These are phyloP conservation scores for Pichia sp. DNA, from an alignment of 1,139 yeast genomes.

Conservation along the genomic window DNA sequence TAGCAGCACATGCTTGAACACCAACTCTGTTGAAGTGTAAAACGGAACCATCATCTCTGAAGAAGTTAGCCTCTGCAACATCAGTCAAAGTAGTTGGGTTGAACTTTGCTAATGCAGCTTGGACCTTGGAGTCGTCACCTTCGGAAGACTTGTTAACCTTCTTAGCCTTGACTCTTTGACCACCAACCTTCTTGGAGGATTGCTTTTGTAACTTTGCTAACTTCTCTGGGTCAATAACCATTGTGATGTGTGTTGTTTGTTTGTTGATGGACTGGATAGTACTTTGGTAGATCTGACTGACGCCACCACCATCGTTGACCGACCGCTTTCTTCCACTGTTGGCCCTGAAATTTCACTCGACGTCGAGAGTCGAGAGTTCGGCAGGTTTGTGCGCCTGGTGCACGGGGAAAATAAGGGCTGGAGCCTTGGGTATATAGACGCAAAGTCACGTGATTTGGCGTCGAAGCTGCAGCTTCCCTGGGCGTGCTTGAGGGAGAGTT, in stretches of 20 bases:
- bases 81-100: slow-evolving; percentile 85
- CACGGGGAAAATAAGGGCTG: no score
- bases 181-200: slow-evolving; percentile 75
- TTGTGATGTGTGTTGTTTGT: slow-evolving; percentile 22
- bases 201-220: slow-evolving; percentile 77
- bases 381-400: no score
- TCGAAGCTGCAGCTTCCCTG: no score
- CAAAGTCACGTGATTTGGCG: no score
- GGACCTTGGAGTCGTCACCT: slow-evolving; percentile 86
- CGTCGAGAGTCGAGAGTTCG: no score
- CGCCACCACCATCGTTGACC: no score
- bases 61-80: slow-evolving; percentile 96
- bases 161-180: slow-evolving; percentile 81
- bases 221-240: slow-evolving; percentile 87
- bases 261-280: no score
- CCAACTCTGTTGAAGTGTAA: slow-evolving; percentile 93
- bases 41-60: slow-evolving; percentile 94
- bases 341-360: no score
- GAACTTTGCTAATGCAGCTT: slow-evolving; percentile 82
- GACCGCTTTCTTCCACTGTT: no score
- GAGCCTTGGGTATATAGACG: no score
- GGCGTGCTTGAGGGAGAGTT: no score
- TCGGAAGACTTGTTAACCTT: slow-evolving; percentile 54
- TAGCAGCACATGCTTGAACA: slow-evolving; percentile 86
- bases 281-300: no score